These are phyloP conservation scores for Aspergillus olivimuriae DNA, from an alignment of 495 filamentous ascomycete species.

Conservation along the genomic window DNA sequence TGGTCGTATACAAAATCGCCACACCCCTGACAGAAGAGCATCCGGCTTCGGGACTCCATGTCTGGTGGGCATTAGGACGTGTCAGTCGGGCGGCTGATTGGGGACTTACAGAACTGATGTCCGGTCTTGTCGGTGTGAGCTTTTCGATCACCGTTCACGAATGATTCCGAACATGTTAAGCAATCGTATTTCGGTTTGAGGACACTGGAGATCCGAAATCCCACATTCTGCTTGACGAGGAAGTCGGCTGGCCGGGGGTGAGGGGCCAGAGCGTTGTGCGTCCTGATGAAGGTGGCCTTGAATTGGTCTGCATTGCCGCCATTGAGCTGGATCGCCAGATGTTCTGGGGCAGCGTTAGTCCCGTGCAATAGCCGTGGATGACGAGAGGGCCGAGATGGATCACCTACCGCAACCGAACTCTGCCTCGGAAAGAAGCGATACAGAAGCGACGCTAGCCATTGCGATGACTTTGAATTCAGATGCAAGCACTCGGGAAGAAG, in stretches of 20 bases:
- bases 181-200: slow-evolving; percentile 40
- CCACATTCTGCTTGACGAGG: slow-evolving; percentile 17
- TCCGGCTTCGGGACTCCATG: slow-evolving; percentile 72
- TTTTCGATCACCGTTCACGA: slow-evolving; percentile 27
- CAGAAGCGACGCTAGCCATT: slow-evolving; percentile 33
- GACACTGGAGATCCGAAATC: slow-evolving; percentile 20
- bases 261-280: slow-evolving; percentile 25
- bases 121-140: slow-evolving; percentile 36
- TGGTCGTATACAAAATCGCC: slow-evolving; percentile 85
- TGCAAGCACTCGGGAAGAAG: neutral
- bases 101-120: slow-evolving; percentile 41
- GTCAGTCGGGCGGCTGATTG: too few relatives aligned
- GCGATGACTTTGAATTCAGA: neutral
- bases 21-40: slow-evolving; percentile 77
- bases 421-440: slow-evolving; percentile 35
- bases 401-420: slow-evolving; percentile 43
- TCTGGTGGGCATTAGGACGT: too few relatives aligned
- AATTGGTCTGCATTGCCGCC: slow-evolving; percentile 30
- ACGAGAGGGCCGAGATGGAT: too few relatives aligned
- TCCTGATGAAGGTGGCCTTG: slow-evolving; percentile 31
- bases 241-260: slow-evolving; percentile 20
- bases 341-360: slow-evolving; percentile 27
- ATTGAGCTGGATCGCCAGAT: slow-evolving; percentile 32
- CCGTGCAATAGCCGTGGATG: too few relatives aligned
- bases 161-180: slow-evolving; percentile 32